Base-by-base conservation (phyloP, 495 filamentous ascomycete species). In the Lasiosphaeriaceae sp. region DNA sequence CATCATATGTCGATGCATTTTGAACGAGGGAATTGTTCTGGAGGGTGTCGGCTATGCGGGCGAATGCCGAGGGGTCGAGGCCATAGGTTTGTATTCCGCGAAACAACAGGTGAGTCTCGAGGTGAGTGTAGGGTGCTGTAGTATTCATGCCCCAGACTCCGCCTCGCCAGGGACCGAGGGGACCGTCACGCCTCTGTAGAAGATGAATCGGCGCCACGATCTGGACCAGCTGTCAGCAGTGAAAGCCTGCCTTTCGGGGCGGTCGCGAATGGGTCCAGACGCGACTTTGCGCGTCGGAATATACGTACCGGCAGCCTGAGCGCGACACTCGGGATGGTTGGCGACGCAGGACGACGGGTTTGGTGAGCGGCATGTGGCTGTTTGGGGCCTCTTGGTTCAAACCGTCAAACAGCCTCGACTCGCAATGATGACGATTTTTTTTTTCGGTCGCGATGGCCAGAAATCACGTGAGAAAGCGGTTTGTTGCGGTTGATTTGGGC, bases 21-120 rank as follows among this genome's bases (percentile, higher is more conserved):
- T 80, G 84, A 65, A 96, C 74, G 46, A 89, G 74, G 8, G 77
- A 73, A 66, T 92, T 90, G 60, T 79, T 84, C 66, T 83, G 81
- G 60, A 98, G 78, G 23, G 83, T 71, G 47, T 87, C 79, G 50
- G 93, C 92, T 55, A 96, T 89, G 43, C 76, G 77, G 46, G 69
- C 72, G 69, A 97, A 97, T 52, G 80, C 83, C 45, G 82, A 62
- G 17, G 82, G 76, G 46, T 85, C 78, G 55, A 82, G 73, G 64
- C 89, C 88, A 68, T 85, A 79, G 39, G 80, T 71, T 47, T 82
- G 81, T 47, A 98, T 83, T 11, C 87, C 86, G 71, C 95, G 91
- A 74, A 96, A 94, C 59, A 98, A 83, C 54, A 97, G 81, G 19
- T 97, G 80, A 34, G 83, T 85, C 79, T 97, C 93, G 75, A 96